Evolutionary conservation across 1,284 basidiomycete genomes (phyloP).

Genomic region (Cutaneotrichosporon daszewskae): DNA sequence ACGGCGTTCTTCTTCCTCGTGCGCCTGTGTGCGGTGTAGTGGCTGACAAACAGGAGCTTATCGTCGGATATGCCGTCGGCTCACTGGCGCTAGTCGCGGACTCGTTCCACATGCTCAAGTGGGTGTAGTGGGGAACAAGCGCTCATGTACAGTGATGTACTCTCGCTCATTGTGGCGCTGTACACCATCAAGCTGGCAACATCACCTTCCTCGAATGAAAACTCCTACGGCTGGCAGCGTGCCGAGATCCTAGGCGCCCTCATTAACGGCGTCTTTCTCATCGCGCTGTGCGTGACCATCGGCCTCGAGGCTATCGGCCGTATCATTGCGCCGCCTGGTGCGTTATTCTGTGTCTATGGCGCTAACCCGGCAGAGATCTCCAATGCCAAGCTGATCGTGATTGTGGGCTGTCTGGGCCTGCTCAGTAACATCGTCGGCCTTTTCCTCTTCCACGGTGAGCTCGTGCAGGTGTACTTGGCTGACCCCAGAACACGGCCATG

Average conservation of each 20-base stretch:
- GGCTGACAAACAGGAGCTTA: slow-evolving; percentile 28
- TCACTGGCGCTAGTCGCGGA: slow-evolving; percentile 94
- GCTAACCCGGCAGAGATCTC: slow-evolving; percentile 64
- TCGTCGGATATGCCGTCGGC: slow-evolving; percentile 80
- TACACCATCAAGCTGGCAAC: slow-evolving; percentile 84
- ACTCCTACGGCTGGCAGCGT: slow-evolving; percentile 71
- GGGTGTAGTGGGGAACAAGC: slow-evolving; percentile 61
- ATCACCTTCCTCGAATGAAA: slow-evolving; percentile 34
- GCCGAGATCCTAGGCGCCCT: slow-evolving; percentile 97
- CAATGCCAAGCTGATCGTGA: slow-evolving; percentile 77
- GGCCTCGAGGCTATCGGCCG: slow-evolving; percentile 86
- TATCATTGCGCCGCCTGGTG: slow-evolving; percentile 77
- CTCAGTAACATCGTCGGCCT: slow-evolving; percentile 89
- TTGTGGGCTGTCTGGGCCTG: slow-evolving; percentile 85
- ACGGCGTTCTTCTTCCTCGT: slow-evolving; percentile 88
- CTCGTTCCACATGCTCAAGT: slow-evolving; percentile 98
- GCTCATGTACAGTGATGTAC: slow-evolving; percentile 65
- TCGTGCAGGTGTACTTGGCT: background rate
- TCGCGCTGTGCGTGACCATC: slow-evolving; percentile 94
- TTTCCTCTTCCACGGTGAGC: slow-evolving; percentile 87
- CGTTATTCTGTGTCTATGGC: slow-evolving; percentile 18
- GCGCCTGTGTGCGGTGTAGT: too few relatives aligned
- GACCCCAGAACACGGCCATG: slow-evolving; percentile 62
- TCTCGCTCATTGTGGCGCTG: slow-evolving; percentile 89
- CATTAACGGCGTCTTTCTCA: slow-evolving; percentile 92